A percentile compares a stretch with the other conserved stretches of the same genome.
These are phyloP conservation scores for Aspergillus sp. DNA, from an alignment of 2,329 filamentous ascomycete species.

Conservation along the genomic window DNA sequence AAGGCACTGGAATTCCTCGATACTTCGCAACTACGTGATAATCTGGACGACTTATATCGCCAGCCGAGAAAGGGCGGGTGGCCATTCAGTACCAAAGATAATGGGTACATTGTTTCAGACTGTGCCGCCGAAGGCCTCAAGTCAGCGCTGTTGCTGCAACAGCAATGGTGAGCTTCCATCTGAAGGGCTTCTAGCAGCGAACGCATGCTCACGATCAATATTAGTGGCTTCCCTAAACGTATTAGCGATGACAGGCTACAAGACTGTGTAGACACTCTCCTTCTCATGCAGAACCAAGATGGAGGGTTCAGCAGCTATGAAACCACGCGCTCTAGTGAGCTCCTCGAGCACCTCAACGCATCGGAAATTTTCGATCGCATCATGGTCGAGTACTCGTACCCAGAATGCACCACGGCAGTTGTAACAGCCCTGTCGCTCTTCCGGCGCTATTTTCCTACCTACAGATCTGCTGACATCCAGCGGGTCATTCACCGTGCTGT, in stretches of 20 bases:
- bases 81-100: conserved; percentile 8
- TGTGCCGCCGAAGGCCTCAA: conserved; percentile 9
- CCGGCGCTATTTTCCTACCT: not conserved
- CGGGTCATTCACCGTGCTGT: not conserved
- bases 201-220: not conserved
- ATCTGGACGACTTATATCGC: conserved; percentile 2
- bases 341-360: conserved; percentile 8
- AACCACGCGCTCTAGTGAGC: not conserved
- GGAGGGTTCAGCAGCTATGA: conserved; percentile 11
- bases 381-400: conserved; percentile 11
- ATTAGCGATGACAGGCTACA: not conserved
- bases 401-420: conserved; percentile 7
- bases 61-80: conserved; percentile 10
- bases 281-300: conserved; percentile 6
- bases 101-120: conserved; percentile 6
- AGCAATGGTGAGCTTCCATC: not conserved
- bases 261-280: conserved; percentile 5
- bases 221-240: not conserved
- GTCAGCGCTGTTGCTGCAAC: conserved; percentile 5
- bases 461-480: not conserved
- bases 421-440: conserved; percentile 4
- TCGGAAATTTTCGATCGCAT: conserved; percentile 10
- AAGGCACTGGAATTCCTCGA: conserved; percentile 4
- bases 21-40: not conserved
- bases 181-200: no score